These are phyloP conservation scores for Anthracocystis walkeri DNA, from an alignment of 1,284 basidiomycete species.

Conservation along the genomic window DNA sequence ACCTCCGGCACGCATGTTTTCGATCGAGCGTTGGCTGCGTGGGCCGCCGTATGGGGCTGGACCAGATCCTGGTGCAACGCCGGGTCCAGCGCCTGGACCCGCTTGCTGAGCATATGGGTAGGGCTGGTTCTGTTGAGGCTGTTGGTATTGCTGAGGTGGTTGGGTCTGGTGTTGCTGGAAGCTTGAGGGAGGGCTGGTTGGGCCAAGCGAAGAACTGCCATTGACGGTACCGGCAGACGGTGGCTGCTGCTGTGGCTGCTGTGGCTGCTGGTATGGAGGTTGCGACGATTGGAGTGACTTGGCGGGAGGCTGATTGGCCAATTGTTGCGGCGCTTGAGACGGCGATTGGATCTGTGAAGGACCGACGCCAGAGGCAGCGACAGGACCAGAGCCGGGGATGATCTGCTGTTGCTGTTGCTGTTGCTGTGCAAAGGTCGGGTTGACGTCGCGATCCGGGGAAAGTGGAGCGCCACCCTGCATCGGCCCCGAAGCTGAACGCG, in stretches of 20 bases:
- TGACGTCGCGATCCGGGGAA: slow-evolving; percentile 21
- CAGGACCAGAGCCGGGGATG: not conserved
- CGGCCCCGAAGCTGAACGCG: slow-evolving; percentile 11
- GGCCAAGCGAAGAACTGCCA: slow-evolving; percentile 22
- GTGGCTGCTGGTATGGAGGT: slow-evolving; percentile 25
- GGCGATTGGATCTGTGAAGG: slow-evolving; percentile 15
- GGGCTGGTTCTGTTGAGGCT: slow-evolving; percentile 18
- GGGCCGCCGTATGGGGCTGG: slow-evolving; percentile 51
- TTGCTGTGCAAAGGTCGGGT: slow-evolving; percentile 24
- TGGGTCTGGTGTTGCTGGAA: slow-evolving; percentile 34
- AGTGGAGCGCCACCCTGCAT: slow-evolving; percentile 21
- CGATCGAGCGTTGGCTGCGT: slow-evolving; percentile 59
- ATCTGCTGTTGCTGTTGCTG: slow-evolving; percentile 18
- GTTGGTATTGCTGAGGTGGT: slow-evolving; percentile 20
- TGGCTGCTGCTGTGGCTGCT: slow-evolving; percentile 1
- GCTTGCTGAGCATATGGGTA: slow-evolving; percentile 27
- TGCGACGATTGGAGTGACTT: slow-evolving; percentile 13
- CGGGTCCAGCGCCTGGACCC: slow-evolving; percentile 12
- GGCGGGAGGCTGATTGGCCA: slow-evolving; percentile 13
- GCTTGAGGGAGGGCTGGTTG: slow-evolving; percentile 27
- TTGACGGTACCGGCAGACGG: slow-evolving; percentile 13
- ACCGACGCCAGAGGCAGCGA: not conserved
- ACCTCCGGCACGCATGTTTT: slow-evolving; percentile 57
- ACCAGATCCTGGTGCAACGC: slow-evolving; percentile 12
- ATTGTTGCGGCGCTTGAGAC: slow-evolving; percentile 16